Evolutionary conservation across 257 asterid genomes (phyloP), one percentile per base, ranked within the genome.

Genomic region (Verbena officinalis): DNA sequence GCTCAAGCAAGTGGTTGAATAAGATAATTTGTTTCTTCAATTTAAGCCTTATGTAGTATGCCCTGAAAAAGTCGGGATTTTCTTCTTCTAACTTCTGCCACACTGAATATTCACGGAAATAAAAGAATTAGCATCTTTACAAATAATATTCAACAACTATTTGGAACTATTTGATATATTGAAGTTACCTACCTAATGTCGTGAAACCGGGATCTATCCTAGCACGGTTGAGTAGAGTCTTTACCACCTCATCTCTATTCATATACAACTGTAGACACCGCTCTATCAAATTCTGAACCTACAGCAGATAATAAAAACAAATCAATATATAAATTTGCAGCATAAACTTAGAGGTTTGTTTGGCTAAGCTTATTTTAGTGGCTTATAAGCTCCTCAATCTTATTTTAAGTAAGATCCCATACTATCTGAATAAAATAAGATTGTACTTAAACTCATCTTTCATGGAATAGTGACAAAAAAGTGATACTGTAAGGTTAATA

Each of bases 181-280:
- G 43, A 45, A 39, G 62, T 22, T 45, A 70, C 80, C 22, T 77
- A 87, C 95, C 95, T 55, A 87, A 66, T 43, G 87, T 80, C 46
- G 95, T 87, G 81, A 84, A 87, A 20, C 84, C 84, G 48, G 95
- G 92, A 83, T 84, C 92, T 53, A 87, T 80, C 75, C 84, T 82
- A 65, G 90, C 95, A 10, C 87, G 90, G 75, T 69, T 82, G 60
- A 82, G 73, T 65, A 84, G 86, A 23, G 92, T 87, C 73, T 82
- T 87, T 44, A 78, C 95, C 9, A 84, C 88, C 69, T 78, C 92
- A 61, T 82, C 90, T 69, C 64, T 79, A 70, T 87, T 84, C 95
- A 84, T 87, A 75, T 87, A 87, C 70, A 87, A 58, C 20, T 84
- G 91, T 59, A 87, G 77, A 44, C 95, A 87, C 60, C 90, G 75